A percentile compares a stretch with the other conserved stretches of the same genome.
Conservation (phyloP, 1,284 basidiomycete genomes). For the Peniophora sp. region DNA sequence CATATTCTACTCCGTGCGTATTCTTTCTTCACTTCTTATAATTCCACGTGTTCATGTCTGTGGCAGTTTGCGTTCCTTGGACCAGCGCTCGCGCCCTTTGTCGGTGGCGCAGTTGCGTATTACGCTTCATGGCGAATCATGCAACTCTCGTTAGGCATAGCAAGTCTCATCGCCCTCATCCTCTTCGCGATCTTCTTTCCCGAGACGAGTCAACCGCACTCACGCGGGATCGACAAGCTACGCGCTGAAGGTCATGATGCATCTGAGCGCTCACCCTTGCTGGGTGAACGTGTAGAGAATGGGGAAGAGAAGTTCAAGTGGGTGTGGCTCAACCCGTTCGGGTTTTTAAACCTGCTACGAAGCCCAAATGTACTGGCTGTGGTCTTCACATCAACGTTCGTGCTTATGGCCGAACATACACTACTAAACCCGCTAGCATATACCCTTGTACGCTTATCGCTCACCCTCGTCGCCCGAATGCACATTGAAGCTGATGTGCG, state of each 20-base stretch:
- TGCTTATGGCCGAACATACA: constrained; percentile 34
- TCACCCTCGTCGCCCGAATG: not conserved
- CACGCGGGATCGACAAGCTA: constrained; percentile 36
- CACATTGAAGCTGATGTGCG: not conserved
- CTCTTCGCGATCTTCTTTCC: constrained; percentile 50
- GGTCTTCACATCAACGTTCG: constrained; percentile 33
- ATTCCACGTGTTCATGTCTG: constrained; percentile 16
- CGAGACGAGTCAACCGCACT: constrained; percentile 59
- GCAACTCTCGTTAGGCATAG: constrained; percentile 43
- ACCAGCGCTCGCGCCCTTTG: constrained; percentile 25
- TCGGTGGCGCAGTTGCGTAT: constrained; percentile 36
- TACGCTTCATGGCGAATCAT: constrained; percentile 67
- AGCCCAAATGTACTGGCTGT: constrained; percentile 51
- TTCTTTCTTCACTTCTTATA: not conserved
- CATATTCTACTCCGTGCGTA: constrained; percentile 46
- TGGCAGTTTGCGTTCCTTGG: constrained; percentile 23
- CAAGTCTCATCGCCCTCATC: constrained; percentile 35
- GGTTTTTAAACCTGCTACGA: constrained; percentile 40
- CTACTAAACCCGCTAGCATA: constrained; percentile 33
- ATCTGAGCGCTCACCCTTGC: constrained; percentile 8
- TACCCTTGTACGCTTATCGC: constrained; percentile 12
- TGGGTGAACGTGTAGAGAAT: constrained; percentile 2
- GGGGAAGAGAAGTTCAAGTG: constrained; percentile 19
- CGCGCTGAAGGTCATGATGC: constrained; percentile 10
- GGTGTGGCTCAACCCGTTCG: constrained; percentile 56